Conservation (phyloP, 345 rosid genomes). For the Cardiospermum halicacabum region DNA sequence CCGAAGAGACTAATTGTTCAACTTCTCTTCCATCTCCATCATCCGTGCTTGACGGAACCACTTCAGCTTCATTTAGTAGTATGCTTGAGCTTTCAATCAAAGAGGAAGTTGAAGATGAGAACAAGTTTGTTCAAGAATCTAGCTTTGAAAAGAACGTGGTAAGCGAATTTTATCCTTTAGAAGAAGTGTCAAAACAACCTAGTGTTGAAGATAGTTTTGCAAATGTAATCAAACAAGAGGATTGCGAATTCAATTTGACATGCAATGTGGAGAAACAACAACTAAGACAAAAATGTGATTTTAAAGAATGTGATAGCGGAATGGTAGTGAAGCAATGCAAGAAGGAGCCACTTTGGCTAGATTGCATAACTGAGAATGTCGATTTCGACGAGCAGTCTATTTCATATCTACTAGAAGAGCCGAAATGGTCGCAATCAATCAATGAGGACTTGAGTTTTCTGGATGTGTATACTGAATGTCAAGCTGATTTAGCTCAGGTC, state of each 20-base stretch:
- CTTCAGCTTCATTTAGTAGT: constrained; percentile 7
- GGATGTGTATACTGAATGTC: background rate
- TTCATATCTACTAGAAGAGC: constrained; percentile 18
- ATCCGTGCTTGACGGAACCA: constrained; percentile 39
- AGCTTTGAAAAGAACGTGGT: background rate
- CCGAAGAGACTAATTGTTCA: constrained; percentile 6
- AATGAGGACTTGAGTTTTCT: constrained; percentile 11
- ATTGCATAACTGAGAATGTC: background rate
- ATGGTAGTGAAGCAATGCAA: background rate
- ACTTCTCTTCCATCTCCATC: constrained; percentile 35
- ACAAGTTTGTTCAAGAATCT: constrained; percentile 12
- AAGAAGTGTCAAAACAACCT: background rate
- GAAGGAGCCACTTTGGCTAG: background rate
- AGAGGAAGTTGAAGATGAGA: background rate
- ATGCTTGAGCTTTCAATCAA: background rate
- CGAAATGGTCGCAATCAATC: constrained; percentile 6
- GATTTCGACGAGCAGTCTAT: constrained; percentile 7
- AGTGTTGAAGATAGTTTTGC: too few species aligned
- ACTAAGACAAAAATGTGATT: background rate
- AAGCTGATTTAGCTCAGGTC: constrained; percentile 10
- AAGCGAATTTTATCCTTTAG: background rate
- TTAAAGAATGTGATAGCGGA: background rate
- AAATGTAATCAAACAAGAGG: too few species aligned
- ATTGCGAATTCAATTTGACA: background rate
- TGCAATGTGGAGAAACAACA: background rate